These are phyloP conservation scores for Coleophoma crateriformis DNA, from an alignment of 2,329 filamentous ascomycete genomes.

Conservation along the genomic window DNA sequence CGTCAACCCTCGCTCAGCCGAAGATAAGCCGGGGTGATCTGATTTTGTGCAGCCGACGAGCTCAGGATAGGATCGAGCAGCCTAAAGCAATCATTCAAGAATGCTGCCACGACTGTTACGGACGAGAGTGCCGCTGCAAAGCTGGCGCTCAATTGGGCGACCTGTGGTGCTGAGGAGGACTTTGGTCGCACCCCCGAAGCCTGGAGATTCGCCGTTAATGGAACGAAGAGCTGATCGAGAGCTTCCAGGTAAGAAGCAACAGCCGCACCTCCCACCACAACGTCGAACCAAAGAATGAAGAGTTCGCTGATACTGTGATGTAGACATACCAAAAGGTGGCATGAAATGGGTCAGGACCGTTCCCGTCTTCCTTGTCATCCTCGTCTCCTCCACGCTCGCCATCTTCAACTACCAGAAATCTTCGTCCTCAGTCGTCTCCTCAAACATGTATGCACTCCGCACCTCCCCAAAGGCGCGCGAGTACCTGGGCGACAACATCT, in stretches of 20 bases:
- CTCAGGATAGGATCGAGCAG: too few relatives aligned
- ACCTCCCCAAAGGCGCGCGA: slow-evolving; percentile 71
- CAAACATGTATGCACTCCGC: slow-evolving; percentile 86
- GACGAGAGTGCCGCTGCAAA: slow-evolving; percentile 14
- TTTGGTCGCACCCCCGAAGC: slow-evolving; percentile 49
- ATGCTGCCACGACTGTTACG: slow-evolving; percentile 25
- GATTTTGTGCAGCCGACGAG: neutral
- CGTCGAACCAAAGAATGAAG: too few relatives aligned
- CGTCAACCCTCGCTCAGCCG: too few relatives aligned
- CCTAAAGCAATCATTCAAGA: too few relatives aligned
- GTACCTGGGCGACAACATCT: slow-evolving; percentile 80
- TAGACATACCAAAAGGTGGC: slow-evolving; percentile 22
- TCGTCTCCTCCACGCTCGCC: slow-evolving; percentile 67
- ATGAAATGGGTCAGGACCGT: slow-evolving; percentile 65
- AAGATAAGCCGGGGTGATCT: neutral
- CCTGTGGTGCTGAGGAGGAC: slow-evolving; percentile 33
- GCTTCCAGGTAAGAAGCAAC: slow-evolving; percentile 47
- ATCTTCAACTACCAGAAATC: slow-evolving; percentile 99
- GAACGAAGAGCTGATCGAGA: slow-evolving; percentile 60
- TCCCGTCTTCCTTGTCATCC: slow-evolving; percentile 71
- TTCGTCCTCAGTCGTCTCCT: slow-evolving; percentile 79
- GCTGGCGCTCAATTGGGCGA: slow-evolving; percentile 6
- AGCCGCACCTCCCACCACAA: too few relatives aligned
- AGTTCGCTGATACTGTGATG: neutral
- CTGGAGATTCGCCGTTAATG: slow-evolving; percentile 59